A percentile compares a stretch with the other conserved stretches of the same genome.
Evolutionary conservation across 768 basidiomycete species (phyloP).

Genomic region (Suillus alpinus): DNA sequence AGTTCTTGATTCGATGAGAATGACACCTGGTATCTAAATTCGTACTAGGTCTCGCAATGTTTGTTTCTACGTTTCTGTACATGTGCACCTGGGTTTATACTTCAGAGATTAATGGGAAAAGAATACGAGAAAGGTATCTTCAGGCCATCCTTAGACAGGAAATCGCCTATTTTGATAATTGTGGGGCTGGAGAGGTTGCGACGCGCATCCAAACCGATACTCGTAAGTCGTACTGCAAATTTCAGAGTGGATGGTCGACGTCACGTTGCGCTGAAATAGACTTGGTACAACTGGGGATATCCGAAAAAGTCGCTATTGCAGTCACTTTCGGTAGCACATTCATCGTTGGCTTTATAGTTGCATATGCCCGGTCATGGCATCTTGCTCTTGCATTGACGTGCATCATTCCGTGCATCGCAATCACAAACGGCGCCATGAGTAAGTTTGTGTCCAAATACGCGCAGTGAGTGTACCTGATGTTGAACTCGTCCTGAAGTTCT

Average conservation of each 20-base stretch:
- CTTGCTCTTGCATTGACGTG: conserved; percentile 48
- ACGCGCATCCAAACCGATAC: conserved; percentile 39
- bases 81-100: conserved; percentile 35
- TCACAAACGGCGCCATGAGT: conserved; percentile 40
- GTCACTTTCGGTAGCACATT: conserved; percentile 41
- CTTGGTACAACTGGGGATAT: conserved; percentile 51
- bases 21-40: background rate
- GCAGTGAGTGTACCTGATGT: conserved; percentile 10
- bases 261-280: conserved; percentile 14
- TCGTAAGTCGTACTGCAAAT: conserved; percentile 10
- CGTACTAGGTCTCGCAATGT: conserved; percentile 44
- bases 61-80: conserved; percentile 41
- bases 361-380: conserved; percentile 38
- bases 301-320: conserved; percentile 47
- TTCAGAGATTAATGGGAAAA: conserved; percentile 44
- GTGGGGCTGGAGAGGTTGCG: conserved; percentile 60
- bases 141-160: conserved; percentile 46
- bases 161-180: conserved; percentile 41
- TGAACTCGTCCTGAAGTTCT: background rate
- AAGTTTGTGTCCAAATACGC: conserved; percentile 31
- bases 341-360: conserved; percentile 46
- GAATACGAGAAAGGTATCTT: conserved; percentile 51
- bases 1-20: conserved; percentile 18
- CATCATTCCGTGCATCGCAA: conserved; percentile 49
- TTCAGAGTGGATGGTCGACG: background rate